phyloP scores from a whole-genome alignment of 2,329 filamentous ascomycete species.

The Cordyceps javanica region DNA sequence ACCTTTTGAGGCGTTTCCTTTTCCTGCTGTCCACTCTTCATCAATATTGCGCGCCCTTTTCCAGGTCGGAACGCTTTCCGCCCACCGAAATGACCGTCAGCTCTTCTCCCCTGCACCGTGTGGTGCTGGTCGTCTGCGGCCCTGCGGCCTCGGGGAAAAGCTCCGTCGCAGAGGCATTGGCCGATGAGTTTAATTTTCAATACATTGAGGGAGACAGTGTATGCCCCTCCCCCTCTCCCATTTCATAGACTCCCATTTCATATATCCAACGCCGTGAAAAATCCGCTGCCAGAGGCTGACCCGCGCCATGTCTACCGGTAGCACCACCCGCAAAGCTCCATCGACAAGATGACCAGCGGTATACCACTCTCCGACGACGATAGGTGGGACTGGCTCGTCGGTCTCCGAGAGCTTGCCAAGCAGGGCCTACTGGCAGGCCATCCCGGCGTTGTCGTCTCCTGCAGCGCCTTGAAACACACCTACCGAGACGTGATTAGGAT shows the following conservation, averaged over 20 bases:
- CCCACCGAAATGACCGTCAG: conserved; percentile 1
- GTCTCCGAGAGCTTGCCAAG: conserved; percentile 35
- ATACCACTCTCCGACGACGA: conserved; percentile 61
- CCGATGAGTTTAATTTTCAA: background rate
- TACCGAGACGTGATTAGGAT: conserved; percentile 58
- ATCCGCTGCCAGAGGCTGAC: conserved; percentile 1
- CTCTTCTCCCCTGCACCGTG: background rate
- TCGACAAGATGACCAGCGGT: conserved; percentile 58
- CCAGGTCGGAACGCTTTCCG: background rate
- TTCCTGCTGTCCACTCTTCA: background rate
- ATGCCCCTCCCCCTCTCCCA: too few species aligned
- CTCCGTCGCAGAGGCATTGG: conserved; percentile 5
- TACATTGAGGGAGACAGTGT: conserved; percentile 52
- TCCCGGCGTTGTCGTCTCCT: conserved; percentile 49
- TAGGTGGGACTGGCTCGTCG: conserved; percentile 64
- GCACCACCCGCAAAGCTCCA: conserved; percentile 52
- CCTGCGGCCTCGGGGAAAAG: conserved; percentile 12
- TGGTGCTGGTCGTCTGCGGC: conserved; percentile 11
- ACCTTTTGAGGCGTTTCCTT: background rate
- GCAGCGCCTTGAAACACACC: conserved; percentile 62
- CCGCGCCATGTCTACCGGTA: background rate
- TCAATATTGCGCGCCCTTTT: background rate
- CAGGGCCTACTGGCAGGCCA: background rate
- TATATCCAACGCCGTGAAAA: background rate
- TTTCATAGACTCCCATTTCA: background rate